phyloP scores from a whole-genome alignment of 208 protist species.

The Acanthamoeba culbertsoni region DNA sequence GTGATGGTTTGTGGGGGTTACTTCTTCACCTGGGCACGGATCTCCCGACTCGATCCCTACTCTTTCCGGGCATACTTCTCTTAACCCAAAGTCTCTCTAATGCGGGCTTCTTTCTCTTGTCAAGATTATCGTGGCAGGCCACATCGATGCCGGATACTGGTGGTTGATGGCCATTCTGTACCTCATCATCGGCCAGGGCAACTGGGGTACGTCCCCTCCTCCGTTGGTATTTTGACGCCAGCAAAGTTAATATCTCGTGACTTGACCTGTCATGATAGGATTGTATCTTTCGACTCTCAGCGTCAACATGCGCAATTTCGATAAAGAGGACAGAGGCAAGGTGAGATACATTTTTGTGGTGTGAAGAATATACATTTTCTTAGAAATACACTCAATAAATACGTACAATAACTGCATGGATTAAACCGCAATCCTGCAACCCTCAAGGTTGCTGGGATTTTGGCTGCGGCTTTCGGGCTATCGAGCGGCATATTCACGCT shows the following conservation, averaged over 20 bases:
- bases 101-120: no score
- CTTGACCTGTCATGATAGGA: background rate
- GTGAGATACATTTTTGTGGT: no score
- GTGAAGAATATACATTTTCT: no score
- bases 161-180: constrained; percentile 18
- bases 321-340: constrained; percentile 19
- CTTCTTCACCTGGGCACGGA: background rate
- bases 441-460: background rate
- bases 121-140: background rate
- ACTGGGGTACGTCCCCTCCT: background rate
- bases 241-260: background rate
- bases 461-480: background rate
- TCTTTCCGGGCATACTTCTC: background rate
- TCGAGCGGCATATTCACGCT: constrained; percentile 4
- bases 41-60: background rate
- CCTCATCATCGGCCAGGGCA: constrained; percentile 31
- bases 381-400: no score
- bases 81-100: no score
- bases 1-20: background rate
- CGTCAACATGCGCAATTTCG: constrained; percentile 30
- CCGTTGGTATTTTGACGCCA: background rate
- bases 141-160: background rate
- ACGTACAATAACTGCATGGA: background rate
- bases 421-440: background rate
- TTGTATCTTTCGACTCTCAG: background rate